Evolutionary conservation across 1,284 basidiomycete genomes (phyloP), one percentile per base, ranked within the genome.

Genomic region (Leccinum holopus): DNA sequence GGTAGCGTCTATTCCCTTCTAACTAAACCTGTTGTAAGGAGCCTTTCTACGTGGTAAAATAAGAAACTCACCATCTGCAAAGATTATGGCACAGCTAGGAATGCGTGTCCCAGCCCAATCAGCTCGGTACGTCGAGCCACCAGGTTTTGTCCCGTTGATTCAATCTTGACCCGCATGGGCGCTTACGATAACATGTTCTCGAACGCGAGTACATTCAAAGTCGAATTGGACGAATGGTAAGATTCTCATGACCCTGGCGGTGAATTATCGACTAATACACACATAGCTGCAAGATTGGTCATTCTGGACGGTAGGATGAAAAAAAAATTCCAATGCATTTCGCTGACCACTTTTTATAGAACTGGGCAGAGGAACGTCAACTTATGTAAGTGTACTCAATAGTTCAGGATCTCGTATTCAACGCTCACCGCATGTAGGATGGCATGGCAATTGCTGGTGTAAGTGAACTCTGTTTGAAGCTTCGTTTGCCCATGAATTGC

Each of bases 131-230:
- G 82, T 73, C 10, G 35, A 41, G 41, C 0, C n/a, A 55, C 44
- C 61, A 94, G 91, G 39, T 75, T 99, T 56, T 90, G 90, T 66
- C 95, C 97, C 0, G 88, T 98, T 2, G 97, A 99, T 75, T 83
- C 91, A 28, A 98, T 99, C 69, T 86, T 97, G 63, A 98, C 97
- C 7, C 88, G 97, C 32, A 99, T 99, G 97, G 97, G 97, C 18
- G 97, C 97, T 2, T 95, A 97, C 74, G 95, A 98, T 72, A 95
- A 95, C 71, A 97, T 98, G 91, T 97, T 97, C 75, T 91, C 94
- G 2, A 92, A 92, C 68, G 87, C 95, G 0, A 95, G 94, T 77
- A 97, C 95, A 0, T 98, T 97, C 85, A 95, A 97, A 75, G 95
- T 98, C 18, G 96, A 98, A 73, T 81, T 98, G 59, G 95, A 97